Evolutionary conservation across 257 asterid species (phyloP), one percentile per base, ranked within the genome.

Genomic region (Oldenlandia corymbosa): DNA sequence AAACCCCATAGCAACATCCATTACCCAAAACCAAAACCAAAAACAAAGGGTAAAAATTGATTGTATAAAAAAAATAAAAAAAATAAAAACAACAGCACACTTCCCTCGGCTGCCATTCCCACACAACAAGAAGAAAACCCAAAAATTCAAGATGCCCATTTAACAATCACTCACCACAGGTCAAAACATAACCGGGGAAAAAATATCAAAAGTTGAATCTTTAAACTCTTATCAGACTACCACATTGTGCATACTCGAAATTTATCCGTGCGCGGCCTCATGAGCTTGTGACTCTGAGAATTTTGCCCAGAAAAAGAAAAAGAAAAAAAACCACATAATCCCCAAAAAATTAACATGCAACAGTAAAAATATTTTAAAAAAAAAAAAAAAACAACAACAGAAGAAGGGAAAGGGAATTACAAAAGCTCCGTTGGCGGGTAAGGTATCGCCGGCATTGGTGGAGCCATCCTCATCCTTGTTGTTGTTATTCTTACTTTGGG

Each of bases 361-460:
- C 18, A 32, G 42, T 53, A 12, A 53, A 53, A 53, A 3, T 7
- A 24, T 57, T 26, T 64, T 5, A 4, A 69, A 14, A 11, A 10
- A 2, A 2, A 58, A 34, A n/a, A 52, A 16, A 58, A 39, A 18
- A 23, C 57, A 31, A 66, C 10, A 5, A 73, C 17, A 16, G n/a
- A 3, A 4, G 58, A 28, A 26, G 49, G 12, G 61, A 62, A 12
- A 31, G 3, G 18, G 57, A 56, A 64, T 63, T 83, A 91, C 97
- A 87, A 73, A 34, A 34, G 93, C 59, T 42, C 95, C 95, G 37
- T 86, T 86, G 24, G 95, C 81, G 53, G 78, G 69, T 72, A 83
- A 81, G 47, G 87, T 81, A 67, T 84, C 94, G 21, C 84, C 83
- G 57, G 81, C 79, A 69, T 76, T 75, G 57, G 82, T 71, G 50